A percentile compares a stretch with the other conserved stretches of the same genome.
Evolutionary conservation across 2,329 filamentous ascomycete species (phyloP).

Genomic region (Arachnomyces sp.): DNA sequence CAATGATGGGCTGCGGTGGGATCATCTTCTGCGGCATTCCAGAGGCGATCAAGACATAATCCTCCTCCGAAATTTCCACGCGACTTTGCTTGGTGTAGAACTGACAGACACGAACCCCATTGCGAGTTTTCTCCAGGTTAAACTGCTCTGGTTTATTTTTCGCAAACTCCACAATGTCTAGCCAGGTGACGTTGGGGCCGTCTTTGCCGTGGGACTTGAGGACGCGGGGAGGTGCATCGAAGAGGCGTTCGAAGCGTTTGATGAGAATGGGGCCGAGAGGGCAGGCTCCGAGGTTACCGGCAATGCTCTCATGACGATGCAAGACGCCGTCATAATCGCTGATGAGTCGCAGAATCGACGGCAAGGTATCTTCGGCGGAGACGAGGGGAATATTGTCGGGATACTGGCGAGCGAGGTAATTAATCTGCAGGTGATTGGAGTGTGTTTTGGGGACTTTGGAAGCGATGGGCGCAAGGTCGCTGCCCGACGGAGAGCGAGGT

Average conservation of each 20-base stretch:
- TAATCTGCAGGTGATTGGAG: conserved; percentile 58
- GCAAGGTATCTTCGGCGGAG: conserved; percentile 61
- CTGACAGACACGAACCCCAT: conserved; percentile 66
- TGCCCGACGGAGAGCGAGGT: conserved; percentile 36
- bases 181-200: conserved; percentile 62
- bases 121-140: conserved; percentile 59
- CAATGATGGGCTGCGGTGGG: conserved; percentile 69
- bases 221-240: conserved; percentile 69
- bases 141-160: conserved; percentile 74
- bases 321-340: conserved; percentile 78
- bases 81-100: conserved; percentile 74
- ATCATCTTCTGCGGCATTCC: conserved; percentile 77
- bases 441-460: conserved; percentile 49
- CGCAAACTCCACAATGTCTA: conserved; percentile 79
- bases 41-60: conserved; percentile 75
- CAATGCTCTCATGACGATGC: conserved; percentile 78
- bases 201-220: conserved; percentile 57
- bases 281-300: conserved; percentile 75
- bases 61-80: conserved; percentile 80
- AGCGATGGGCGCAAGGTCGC: conserved; percentile 28
- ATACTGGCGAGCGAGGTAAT: conserved; percentile 59
- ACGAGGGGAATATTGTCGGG: conserved; percentile 56
- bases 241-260: conserved; percentile 77
- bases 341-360: conserved; percentile 64
- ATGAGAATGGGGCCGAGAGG: conserved; percentile 75